phyloP scores from a whole-genome alignment of 139 green algal species.

The Spirogloea muscicola region DNA sequence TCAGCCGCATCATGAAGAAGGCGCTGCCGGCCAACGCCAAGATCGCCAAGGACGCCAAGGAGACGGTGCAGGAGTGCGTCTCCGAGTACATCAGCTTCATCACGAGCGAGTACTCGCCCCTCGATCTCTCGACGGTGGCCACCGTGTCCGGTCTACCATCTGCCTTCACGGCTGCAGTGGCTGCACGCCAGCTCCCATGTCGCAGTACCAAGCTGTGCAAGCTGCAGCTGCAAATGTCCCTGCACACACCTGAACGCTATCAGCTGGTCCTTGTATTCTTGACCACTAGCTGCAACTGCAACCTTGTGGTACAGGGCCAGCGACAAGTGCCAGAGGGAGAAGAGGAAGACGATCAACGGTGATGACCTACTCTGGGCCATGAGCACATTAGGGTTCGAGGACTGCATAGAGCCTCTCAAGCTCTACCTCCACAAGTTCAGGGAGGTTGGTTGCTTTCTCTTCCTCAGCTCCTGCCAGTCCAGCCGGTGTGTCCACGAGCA shows the following conservation, averaged over 20 bases:
- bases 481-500: too few species aligned
- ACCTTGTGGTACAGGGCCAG: too few species aligned
- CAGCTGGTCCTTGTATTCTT: too few species aligned
- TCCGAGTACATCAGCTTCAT: conserved; percentile 99
- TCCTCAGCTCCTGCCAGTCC: too few species aligned
- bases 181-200: too few species aligned
- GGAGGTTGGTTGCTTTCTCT: too few species aligned
- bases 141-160: too few species aligned
- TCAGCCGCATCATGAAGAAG: conserved; percentile 99
- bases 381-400: conserved; percentile 93
- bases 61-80: conserved; percentile 98
- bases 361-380: conserved; percentile 98
- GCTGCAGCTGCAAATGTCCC: too few species aligned
- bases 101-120: conserved; percentile 83
- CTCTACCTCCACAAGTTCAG: conserved; percentile 91
- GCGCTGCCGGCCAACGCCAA: conserved; percentile 71
- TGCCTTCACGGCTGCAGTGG: too few species aligned
- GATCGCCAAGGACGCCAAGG: conserved; percentile 99
- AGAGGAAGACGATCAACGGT: conserved; percentile 99
- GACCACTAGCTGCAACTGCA: too few species aligned
- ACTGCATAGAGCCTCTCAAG: conserved; percentile 95
- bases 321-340: conserved; percentile 97
- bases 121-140: not conserved
- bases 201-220: too few species aligned
- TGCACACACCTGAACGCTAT: too few species aligned